Conservation (phyloP, 169 alveolate genomes). For the Babesia sp. region DNA sequence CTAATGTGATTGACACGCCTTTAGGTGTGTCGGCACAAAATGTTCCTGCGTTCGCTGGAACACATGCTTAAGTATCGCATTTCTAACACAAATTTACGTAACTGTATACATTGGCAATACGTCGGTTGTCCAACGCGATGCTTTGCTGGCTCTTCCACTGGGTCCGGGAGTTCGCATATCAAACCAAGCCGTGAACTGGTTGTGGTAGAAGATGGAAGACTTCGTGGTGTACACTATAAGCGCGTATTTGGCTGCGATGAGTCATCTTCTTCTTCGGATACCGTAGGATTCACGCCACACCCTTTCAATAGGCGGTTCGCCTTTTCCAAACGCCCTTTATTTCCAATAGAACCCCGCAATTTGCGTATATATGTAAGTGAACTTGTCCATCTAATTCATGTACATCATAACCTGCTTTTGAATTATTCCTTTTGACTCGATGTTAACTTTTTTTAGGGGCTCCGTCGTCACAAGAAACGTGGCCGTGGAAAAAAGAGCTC, state of each 20-base stretch:
- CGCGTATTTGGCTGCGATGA: conserved; percentile 4
- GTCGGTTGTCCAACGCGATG: not conserved
- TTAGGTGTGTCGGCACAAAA: conserved; percentile 3
- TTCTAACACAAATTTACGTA: not conserved
- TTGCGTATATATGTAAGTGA: conserved; percentile 67
- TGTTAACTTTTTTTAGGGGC: conserved; percentile 55
- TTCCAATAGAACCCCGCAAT: conserved; percentile 82
- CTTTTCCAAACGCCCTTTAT: conserved; percentile 73
- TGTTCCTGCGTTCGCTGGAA: conserved; percentile 30
- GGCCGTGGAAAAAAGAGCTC: conserved; percentile 82
- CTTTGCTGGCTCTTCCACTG: not conserved
- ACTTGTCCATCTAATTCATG: not conserved
- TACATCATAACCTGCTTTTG: not conserved
- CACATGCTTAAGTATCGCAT: conserved; percentile 2
- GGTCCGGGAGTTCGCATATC: not conserved
- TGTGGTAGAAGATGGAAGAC: conserved; percentile 34
- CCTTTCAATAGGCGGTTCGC: conserved; percentile 84
- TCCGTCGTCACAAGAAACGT: conserved; percentile 72
- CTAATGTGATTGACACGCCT: not conserved
- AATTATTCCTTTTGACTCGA: not conserved
- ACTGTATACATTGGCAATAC: not conserved
- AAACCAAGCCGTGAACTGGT: conserved; percentile 15
- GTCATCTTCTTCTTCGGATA: not conserved
- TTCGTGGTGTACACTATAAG: conserved; percentile 56
- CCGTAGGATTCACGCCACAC: conserved; percentile 62